Evolutionary conservation across 2,329 filamentous ascomycete genomes (phyloP).

Genomic region (Xylariales sp.): DNA sequence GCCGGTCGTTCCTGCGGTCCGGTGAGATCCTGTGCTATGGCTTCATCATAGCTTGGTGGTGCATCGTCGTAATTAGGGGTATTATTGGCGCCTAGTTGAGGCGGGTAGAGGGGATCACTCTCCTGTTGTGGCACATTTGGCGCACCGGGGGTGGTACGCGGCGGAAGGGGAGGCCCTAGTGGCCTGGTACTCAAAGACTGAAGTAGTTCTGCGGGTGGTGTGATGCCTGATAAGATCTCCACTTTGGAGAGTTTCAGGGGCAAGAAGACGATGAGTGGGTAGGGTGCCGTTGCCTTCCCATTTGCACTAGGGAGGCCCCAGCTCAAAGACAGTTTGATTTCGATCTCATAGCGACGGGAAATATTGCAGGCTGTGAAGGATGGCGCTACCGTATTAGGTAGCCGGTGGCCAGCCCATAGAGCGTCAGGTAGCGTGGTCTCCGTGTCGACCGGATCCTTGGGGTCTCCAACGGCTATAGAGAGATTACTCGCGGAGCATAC

Average conservation of each 20-base stretch:
- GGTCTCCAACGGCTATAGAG: conserved; percentile 60
- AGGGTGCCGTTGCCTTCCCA: conserved; percentile 30
- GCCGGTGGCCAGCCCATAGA: conserved; percentile 65
- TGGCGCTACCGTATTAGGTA: conserved; percentile 84
- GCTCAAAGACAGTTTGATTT: conserved; percentile 72
- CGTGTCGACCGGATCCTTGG: conserved; percentile 54
- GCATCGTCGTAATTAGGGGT: conserved; percentile 61
- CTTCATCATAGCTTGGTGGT: conserved; percentile 94
- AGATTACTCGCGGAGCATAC: conserved; percentile 69
- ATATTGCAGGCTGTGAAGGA: conserved; percentile 89
- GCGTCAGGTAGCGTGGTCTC: conserved; percentile 66
- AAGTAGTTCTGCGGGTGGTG: conserved; percentile 71
- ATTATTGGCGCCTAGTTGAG: conserved; percentile 45
- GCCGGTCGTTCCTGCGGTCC: conserved; percentile 62
- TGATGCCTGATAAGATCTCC: conserved; percentile 82
- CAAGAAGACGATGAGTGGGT: conserved; percentile 69
- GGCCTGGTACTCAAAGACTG: conserved; percentile 32
- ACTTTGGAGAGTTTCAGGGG: conserved; percentile 71
- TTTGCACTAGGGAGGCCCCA: conserved; percentile 49
- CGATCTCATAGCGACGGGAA: conserved; percentile 73
- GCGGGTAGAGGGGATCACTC: conserved; percentile 52
- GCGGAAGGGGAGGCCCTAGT: conserved; percentile 29
- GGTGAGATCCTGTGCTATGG: conserved; percentile 69
- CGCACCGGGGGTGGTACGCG: conserved; percentile 26
- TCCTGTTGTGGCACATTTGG: conserved; percentile 14